phyloP scores from a whole-genome alignment of 2,329 filamentous ascomycete genomes.

The Diaporthe citri region DNA sequence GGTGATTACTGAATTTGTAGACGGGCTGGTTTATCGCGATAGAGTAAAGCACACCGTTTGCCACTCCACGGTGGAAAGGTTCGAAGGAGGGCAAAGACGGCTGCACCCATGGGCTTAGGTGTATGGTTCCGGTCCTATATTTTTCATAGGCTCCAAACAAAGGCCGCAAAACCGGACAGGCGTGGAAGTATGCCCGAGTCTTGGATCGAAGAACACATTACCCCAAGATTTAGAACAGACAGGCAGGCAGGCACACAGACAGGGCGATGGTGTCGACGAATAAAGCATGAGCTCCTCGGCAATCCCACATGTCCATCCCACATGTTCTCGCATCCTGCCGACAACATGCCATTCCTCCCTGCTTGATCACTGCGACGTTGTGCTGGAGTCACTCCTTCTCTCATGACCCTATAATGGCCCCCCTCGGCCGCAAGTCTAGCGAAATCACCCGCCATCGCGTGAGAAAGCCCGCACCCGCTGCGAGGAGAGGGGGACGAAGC shows the following conservation, averaged over 20 bases:
- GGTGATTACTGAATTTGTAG: conserved; percentile 17
- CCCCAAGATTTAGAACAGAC: conserved; percentile 13
- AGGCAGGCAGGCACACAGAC: not conserved
- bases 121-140: conserved; percentile 6
- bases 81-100: not conserved
- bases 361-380: conserved; percentile 1
- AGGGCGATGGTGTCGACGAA: not conserved
- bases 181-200: not conserved
- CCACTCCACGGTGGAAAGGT: conserved; percentile 4
- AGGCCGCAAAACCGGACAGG: not conserved
- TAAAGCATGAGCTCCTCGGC: not conserved
- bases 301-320: not conserved
- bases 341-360: not conserved
- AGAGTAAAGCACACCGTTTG: conserved; percentile 1
- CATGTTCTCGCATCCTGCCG: not conserved
- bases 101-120: not conserved
- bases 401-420: not conserved
- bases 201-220: not conserved
- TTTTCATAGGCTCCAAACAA: not conserved
- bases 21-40: conserved; percentile 7
- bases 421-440: not conserved
- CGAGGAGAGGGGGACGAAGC: conserved; percentile 5
- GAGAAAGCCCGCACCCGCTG: not conserved
- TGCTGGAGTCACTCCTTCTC: not conserved
- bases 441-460: not conserved